phyloP scores from a whole-genome alignment of 1,139 yeast species.

The Hyphopichia khmerensis region DNA sequence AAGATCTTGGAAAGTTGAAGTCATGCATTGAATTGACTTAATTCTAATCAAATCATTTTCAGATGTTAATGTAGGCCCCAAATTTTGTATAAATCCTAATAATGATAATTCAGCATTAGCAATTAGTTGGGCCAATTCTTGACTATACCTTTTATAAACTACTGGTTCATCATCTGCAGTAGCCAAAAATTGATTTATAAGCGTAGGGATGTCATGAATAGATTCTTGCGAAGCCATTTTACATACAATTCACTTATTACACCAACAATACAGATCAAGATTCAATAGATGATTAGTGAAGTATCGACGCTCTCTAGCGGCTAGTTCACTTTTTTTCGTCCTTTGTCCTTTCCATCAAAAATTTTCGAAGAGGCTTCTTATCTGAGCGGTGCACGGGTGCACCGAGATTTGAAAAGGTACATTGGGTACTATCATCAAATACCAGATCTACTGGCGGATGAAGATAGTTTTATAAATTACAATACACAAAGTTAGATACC shows the following conservation, averaged over 20 bases:
- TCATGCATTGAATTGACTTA: slow-evolving; percentile 58
- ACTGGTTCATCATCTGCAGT: slow-evolving; percentile 25
- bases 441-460: too few relatives aligned
- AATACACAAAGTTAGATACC: too few relatives aligned
- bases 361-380: too few relatives aligned
- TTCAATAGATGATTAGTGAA: too few relatives aligned
- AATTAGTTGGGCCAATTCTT: slow-evolving; percentile 23
- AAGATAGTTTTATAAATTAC: too few relatives aligned
- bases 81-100: slow-evolving; percentile 34
- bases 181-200: slow-evolving; percentile 36
- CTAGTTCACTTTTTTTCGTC: too few relatives aligned
- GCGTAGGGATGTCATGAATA: slow-evolving; percentile 19
- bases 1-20: slow-evolving; percentile 45
- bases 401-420: too few relatives aligned
- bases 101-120: slow-evolving; percentile 22
- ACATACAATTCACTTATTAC: background rate
- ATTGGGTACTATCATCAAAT: too few relatives aligned
- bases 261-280: background rate
- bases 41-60: slow-evolving; percentile 56
- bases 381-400: too few relatives aligned
- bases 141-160: slow-evolving; percentile 14
- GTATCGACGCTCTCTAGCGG: too few relatives aligned
- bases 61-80: slow-evolving; percentile 59
- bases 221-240: background rate
- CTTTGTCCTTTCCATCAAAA: too few relatives aligned